Evolutionary conservation across 1,284 basidiomycete genomes (phyloP).

Genomic region (Irpex sp.): DNA sequence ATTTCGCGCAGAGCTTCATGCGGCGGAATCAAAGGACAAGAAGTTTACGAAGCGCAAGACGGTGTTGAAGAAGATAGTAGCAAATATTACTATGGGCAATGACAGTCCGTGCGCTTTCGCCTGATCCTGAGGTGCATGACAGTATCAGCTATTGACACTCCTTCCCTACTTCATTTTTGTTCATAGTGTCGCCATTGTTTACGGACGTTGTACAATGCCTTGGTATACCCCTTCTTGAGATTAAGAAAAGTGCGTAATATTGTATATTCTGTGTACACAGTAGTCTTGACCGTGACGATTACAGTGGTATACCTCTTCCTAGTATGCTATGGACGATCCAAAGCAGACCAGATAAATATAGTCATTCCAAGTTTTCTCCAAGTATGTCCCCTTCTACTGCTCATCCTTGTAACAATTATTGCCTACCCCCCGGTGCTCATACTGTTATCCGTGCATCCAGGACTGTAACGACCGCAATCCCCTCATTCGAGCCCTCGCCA

Average conservation of each 20-base stretch:
- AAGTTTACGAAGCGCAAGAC: constrained; percentile 88
- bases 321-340: constrained; percentile 87
- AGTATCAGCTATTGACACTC: constrained; percentile 2
- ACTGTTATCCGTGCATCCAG: constrained; percentile 33
- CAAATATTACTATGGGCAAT: constrained; percentile 95
- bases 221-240: constrained; percentile 87
- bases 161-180: constrained; percentile 11
- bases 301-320: constrained; percentile 94
- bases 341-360: constrained; percentile 84
- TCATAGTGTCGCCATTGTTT: constrained; percentile 88
- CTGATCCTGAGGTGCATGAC: constrained; percentile 4
- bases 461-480: constrained; percentile 93
- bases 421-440: background rate
- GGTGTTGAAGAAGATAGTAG: constrained; percentile 92
- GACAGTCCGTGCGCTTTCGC: constrained; percentile 65
- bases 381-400: constrained; percentile 33
- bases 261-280: background rate
- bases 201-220: constrained; percentile 88
- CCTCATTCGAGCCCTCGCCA: constrained; percentile 87
- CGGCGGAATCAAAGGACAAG: constrained; percentile 91
- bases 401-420: no score
- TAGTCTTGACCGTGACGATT: background rate
- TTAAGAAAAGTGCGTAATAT: constrained; percentile 88
- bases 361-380: constrained; percentile 90
- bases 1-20: constrained; percentile 85